phyloP scores from a whole-genome alignment of 495 filamentous ascomycete genomes.

The Penicillium tannophilum region DNA sequence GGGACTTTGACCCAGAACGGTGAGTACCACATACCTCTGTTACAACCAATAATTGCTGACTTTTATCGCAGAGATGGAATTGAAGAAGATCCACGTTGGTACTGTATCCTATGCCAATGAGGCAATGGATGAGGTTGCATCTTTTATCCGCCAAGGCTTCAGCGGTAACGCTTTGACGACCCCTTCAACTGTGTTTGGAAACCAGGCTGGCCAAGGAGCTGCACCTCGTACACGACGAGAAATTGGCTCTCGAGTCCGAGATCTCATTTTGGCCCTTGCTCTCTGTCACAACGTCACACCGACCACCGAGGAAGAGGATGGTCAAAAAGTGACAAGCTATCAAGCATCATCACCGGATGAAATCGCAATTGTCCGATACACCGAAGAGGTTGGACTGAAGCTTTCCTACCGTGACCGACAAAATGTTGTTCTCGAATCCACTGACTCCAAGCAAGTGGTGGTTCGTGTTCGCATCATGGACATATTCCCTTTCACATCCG shows the following conservation, averaged over 20 bases:
- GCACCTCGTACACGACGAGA: conserved; percentile 84
- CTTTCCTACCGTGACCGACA: conserved; percentile 85
- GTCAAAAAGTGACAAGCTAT: conserved; percentile 77
- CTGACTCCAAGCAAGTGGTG: conserved; percentile 72
- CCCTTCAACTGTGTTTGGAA: conserved; percentile 67
- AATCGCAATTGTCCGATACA: conserved; percentile 96
- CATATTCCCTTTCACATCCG: conserved; percentile 96
- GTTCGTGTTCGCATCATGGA: conserved; percentile 90
- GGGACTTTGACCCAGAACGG: conserved; percentile 95
- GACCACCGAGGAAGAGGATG: conserved; percentile 79
- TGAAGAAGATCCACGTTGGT: conserved; percentile 97
- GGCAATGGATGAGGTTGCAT: conserved; percentile 94
- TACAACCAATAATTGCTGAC: conserved; percentile 7
- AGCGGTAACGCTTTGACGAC: conserved; percentile 64
- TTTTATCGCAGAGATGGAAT: conserved; percentile 75
- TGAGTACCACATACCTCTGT: conserved; percentile 27
- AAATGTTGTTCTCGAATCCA: conserved; percentile 76
- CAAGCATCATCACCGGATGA: conserved; percentile 98
- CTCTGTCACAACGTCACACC: conserved; percentile 98
- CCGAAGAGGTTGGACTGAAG: conserved; percentile 87
- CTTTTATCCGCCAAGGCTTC: conserved; percentile 84
- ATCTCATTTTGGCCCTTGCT: conserved; percentile 87
- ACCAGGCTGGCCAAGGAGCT: conserved; percentile 56
- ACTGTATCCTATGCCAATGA: conserved; percentile 98
- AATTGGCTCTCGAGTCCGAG: conserved; percentile 88